phyloP scores from a whole-genome alignment of 768 basidiomycete species.

The Termitomyces eurrhizus region DNA sequence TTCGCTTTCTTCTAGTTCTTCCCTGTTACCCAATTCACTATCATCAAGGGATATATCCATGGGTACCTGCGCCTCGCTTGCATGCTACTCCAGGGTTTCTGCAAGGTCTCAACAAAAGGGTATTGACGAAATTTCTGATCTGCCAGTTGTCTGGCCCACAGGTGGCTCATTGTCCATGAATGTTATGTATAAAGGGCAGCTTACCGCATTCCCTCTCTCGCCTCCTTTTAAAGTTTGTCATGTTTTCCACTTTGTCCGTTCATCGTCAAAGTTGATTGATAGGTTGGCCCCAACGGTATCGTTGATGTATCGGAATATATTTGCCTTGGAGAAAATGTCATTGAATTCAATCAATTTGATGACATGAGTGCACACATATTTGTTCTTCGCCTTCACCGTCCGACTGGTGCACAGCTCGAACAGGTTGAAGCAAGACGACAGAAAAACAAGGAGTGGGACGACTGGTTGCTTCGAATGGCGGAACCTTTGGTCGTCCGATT shows the following conservation, averaged over 20 bases:
- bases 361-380: slow-evolving; percentile 44
- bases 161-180: slow-evolving; percentile 31
- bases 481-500: slow-evolving; percentile 27
- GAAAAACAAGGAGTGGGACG: slow-evolving; percentile 37
- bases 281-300: slow-evolving; percentile 45
- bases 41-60: slow-evolving; percentile 26
- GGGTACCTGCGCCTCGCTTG: slow-evolving; percentile 42
- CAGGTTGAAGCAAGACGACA: slow-evolving; percentile 25
- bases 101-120: slow-evolving; percentile 14
- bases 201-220: slow-evolving; percentile 32
- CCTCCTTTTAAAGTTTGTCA: slow-evolving; percentile 36
- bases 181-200: slow-evolving; percentile 24
- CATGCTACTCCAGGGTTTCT: slow-evolving; percentile 33
- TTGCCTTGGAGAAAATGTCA: slow-evolving; percentile 33
- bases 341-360: slow-evolving; percentile 38
- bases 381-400: slow-evolving; percentile 45
- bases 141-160: slow-evolving; percentile 42
- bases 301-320: slow-evolving; percentile 50
- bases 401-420: slow-evolving; percentile 41
- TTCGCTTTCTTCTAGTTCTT: not conserved
- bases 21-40: not conserved
- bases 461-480: slow-evolving; percentile 32
- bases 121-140: slow-evolving; percentile 19
- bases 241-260: not conserved
- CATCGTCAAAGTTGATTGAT: not conserved